A percentile compares a stretch with the other conserved stretches of the same genome.
Evolutionary conservation across 2,329 filamentous ascomycete genomes (phyloP).

Genomic region (Rhinocladiella mackenziei): DNA sequence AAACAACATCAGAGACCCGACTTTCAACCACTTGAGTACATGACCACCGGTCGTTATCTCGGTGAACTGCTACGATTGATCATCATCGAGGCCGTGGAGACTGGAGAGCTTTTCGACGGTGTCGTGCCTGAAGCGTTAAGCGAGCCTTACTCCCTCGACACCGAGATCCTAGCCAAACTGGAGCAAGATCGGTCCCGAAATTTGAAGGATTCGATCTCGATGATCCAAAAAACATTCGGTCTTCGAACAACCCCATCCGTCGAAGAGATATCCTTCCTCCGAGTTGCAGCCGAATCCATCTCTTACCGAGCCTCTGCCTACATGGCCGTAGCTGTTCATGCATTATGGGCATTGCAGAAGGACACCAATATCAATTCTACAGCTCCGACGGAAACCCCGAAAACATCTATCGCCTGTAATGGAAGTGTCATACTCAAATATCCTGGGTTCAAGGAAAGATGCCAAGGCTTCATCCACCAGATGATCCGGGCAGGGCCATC

Average conservation of each 20-base stretch:
- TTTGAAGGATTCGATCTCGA: slow-evolving; percentile 38
- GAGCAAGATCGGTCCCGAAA: slow-evolving; percentile 45
- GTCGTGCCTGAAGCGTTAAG: slow-evolving; percentile 52
- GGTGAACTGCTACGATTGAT: slow-evolving; percentile 61
- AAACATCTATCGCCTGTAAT: slow-evolving; percentile 48
- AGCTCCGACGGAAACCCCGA: slow-evolving; percentile 21
- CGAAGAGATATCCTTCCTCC: slow-evolving; percentile 54
- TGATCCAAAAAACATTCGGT: slow-evolving; percentile 52
- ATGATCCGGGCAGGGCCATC: slow-evolving; percentile 34
- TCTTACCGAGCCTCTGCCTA: slow-evolving; percentile 59
- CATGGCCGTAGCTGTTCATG: slow-evolving; percentile 60
- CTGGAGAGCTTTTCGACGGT: slow-evolving; percentile 54
- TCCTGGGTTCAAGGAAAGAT: slow-evolving; percentile 45
- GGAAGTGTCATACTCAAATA: slow-evolving; percentile 53
- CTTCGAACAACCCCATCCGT: slow-evolving; percentile 44
- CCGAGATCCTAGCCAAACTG: slow-evolving; percentile 55
- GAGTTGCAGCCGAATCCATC: slow-evolving; percentile 50
- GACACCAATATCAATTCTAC: slow-evolving; percentile 42
- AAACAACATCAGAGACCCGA: slow-evolving; percentile 54
- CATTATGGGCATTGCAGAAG: slow-evolving; percentile 56
- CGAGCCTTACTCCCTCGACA: slow-evolving; percentile 58
- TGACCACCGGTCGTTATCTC: slow-evolving; percentile 60
- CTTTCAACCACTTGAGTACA: slow-evolving; percentile 63
- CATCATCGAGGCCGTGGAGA: slow-evolving; percentile 56
- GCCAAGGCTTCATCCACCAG: slow-evolving; percentile 43